Evolutionary conservation across 2,329 filamentous ascomycete genomes (phyloP), one percentile per base, ranked within the genome.

Genomic region (Zalaria sp.): DNA sequence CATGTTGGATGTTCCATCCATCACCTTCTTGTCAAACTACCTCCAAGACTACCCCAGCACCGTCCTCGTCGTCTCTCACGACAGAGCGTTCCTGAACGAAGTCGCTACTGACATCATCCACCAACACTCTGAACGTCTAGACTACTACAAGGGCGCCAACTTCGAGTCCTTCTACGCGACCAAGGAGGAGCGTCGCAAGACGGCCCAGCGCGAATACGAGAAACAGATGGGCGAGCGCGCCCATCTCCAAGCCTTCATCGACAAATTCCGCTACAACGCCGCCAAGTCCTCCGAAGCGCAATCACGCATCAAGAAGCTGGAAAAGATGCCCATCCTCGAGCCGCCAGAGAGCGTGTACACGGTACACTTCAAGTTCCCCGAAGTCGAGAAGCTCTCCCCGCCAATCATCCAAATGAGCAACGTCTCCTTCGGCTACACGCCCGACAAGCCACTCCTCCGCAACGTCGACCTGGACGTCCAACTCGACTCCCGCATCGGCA

Each of bases 1-100:
- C 79, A 96, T 96, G 89, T 87, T 98, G 85, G 91, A 96, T 66
- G 91, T 98, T 44, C 91, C 91, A n/a, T 96, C 91, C 25, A 96
- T 98, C 58, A 93, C 91, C 43, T 98, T 96, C 76, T 75, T 98
- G 60, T 83, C 89, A 38, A 89, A 88, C 57, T 98, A 98, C 59
- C 81, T 98, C 5, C 88, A 95, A 62, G 72, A 71, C 38, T 98
- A 98, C 58, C 89, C 89, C 34, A 94, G 86, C 63, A 96, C 91
- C 2, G 79, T 98, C 27, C 72, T 98, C 9, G 89, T 98, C 41
- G 91, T 98, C 49, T 94, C 86, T 62, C 91, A 98, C 83, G 91
- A 98, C 76, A 79, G 91, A 73, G 88, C 91, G 1, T 98, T 98
- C 75, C 73, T 98, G 54, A 95, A 98, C 68, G 91, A 98, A 66